These are phyloP conservation scores for Cryptococcus floricola DNA, from an alignment of 1,284 basidiomycete species.

Conservation along the genomic window DNA sequence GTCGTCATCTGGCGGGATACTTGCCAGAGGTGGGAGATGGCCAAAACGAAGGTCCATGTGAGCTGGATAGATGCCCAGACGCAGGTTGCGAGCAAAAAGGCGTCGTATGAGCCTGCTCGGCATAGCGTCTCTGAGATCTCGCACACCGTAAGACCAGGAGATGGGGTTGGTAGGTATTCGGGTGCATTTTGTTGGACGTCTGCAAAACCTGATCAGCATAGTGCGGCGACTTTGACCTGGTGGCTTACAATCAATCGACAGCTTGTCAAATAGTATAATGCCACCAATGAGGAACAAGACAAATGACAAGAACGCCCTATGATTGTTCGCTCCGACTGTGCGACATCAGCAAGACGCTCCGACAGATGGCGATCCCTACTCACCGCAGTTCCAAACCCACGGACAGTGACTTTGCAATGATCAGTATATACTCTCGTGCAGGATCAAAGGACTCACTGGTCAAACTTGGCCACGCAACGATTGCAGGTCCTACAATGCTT, in stretches of 20 bases:
- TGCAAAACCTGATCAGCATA: constrained; percentile 12
- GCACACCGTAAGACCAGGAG: constrained; percentile 55
- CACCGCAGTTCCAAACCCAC: constrained; percentile 99
- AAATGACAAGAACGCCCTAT: constrained; percentile 90
- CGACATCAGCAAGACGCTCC: not conserved
- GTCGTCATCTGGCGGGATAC: constrained; percentile 93
- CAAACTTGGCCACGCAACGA: constrained; percentile 80
- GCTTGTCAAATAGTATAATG: constrained; percentile 73
- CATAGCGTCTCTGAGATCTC: constrained; percentile 68
- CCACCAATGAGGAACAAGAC: constrained; percentile 78
- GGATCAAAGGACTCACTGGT: constrained; percentile 65
- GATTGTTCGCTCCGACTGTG: constrained; percentile 87
- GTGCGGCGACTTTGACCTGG: not conserved
- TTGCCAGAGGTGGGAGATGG: constrained; percentile 84
- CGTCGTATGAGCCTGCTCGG: constrained; percentile 59
- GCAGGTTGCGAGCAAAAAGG: constrained; percentile 77
- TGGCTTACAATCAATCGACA: constrained; percentile 71
- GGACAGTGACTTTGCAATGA: constrained; percentile 73
- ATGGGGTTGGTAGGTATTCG: constrained; percentile 49
- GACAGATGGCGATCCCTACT: constrained; percentile 33
- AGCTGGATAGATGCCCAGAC: constrained; percentile 87
- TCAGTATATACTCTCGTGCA: constrained; percentile 1
- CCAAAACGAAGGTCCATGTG: constrained; percentile 84
- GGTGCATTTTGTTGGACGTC: constrained; percentile 49
- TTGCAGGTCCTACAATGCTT: constrained; percentile 94